Evolutionary conservation across 2,329 filamentous ascomycete genomes (phyloP).

Genomic region (Curvularia eragrostidis): DNA sequence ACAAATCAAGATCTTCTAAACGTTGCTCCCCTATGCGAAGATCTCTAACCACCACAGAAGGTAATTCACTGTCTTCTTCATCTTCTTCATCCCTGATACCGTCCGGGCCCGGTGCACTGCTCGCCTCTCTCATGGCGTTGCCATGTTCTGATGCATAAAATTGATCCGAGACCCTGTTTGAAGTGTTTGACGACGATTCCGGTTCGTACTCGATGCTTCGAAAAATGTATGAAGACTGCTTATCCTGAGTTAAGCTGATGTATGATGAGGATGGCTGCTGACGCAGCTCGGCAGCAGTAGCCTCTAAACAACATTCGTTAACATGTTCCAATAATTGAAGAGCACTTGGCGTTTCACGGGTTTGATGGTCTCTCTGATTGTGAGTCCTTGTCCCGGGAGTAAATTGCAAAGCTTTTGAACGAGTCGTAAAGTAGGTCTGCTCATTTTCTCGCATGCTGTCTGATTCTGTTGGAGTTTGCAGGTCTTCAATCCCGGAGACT

Average conservation of each 20-base stretch:
- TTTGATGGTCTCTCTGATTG: too few relatives aligned
- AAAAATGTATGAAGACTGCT: constrained; percentile 1
- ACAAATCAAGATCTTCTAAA: constrained; percentile 5
- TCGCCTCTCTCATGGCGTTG: not conserved
- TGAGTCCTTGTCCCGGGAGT: too few relatives aligned
- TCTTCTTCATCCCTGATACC: not conserved
- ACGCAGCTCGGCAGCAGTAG: not conserved
- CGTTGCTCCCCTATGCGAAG: constrained; percentile 2
- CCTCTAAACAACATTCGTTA: not conserved
- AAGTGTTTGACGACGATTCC: too few relatives aligned
- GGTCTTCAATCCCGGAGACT: not conserved
- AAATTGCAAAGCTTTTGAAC: too few relatives aligned
- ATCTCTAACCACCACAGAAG: not conserved
- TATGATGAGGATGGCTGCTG: constrained; percentile 1
- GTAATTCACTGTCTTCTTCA: not conserved
- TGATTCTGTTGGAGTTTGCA: not conserved
- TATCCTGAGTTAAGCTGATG: not conserved
- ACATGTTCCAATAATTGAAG: not conserved
- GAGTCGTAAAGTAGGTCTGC: too few relatives aligned
- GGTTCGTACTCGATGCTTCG: too few relatives aligned
- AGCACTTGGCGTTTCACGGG: too few relatives aligned
- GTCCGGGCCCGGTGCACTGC: not conserved
- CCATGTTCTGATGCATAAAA: not conserved
- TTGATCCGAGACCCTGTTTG: not conserved
- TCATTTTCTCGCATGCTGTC: not conserved